Base-by-base conservation (phyloP, 345 rosid genomes). In the Salix caprea region DNA sequence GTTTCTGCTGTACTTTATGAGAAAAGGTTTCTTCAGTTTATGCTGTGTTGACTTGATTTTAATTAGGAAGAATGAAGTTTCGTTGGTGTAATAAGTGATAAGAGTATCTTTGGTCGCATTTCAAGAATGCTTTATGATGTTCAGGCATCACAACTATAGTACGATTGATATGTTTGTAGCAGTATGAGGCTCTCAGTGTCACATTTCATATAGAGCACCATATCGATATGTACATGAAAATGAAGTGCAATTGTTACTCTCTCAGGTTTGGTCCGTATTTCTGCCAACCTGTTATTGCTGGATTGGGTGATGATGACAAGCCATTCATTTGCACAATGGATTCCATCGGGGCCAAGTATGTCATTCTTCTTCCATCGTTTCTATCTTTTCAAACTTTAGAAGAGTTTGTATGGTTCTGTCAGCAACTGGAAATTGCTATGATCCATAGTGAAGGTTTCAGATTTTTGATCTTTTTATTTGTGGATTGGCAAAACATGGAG, bases 321-420 rank as follows among this genome's bases (percentile, higher is more conserved):
- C 99, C 99, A 46, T 96, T 96, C 80, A 93, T 96, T 73, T 96
- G 99, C 84, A 96, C 99, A 15, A 92, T 92, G 99, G 99, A 96
- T 82, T 92, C 95, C 1, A 93, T 93, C 82, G 98, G 98, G 77
- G 99, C 97, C 71, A 93, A 93, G 99, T 96, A 88, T 69, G 94
- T 83, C 82, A 28, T 58, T 72, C 72, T 37, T 70, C 74, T 82
- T 75, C 14, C 62, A 23, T 0, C 0, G 10, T 9, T 58, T 58
- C 12, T 3, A 74, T 61, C 18, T n/a, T 34, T 30, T 50, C 11
- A 13, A 52, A 30, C 48, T 66, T 37, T 28, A 18, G 14, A 46
- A 46, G 32, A 44, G 13, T 16, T 7, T 24, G 21, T 28, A 42
- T 24, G 36, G 36, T 26, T 66, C 0, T 2, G n/a, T 50, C 19